Base-by-base conservation (phyloP, 495 filamentous ascomycete species). In the Penicillium ochrochloron region DNA sequence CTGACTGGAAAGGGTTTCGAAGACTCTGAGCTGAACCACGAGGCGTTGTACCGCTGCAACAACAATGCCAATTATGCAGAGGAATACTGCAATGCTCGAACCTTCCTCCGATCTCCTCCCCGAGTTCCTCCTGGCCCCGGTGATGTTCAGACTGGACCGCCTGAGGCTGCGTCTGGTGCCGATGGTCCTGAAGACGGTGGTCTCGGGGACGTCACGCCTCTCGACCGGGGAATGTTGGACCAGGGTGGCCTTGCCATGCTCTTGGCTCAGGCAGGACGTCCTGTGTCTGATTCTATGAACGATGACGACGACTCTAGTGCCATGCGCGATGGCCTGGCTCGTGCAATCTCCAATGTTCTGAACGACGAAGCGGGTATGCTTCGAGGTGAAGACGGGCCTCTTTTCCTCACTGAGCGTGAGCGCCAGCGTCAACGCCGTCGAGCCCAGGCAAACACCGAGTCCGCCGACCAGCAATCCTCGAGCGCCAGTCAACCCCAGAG, bases 31-130 rank as follows among this genome's bases (percentile, higher is more conserved):
- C 77, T 96, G 31, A 88, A 84, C 15, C 82, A 81, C n/a, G 93
- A 97, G 75, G 92, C 91, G 19, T 76, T 94, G 5, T 96, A 90
- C 70, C 87, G 94, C 27, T 93, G 93, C 73, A 88, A 90, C 61
- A 91, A 92, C 62, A 82, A 83, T 31, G 67, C 75, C 12, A 70
- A 73, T 8, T 72, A 80, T 10, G 90, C 92, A 11, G 73, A 80
- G 41, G 90, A 94, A 65, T 97, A 97, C 69, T 95, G 92, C 74
- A 83, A 78, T 51, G 84, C 84, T 5, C 84, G 89, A 41, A 72
- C 59, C 3, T 78, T 74, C 69, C 61, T 81, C 14, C 74, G 77
- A 37, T 64, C 74, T 6, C 75, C 78, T 25, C 75, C 80, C 14
- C 80, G 87, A 51, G 83, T 89, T 57, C 86, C 87, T 8, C 86